Evolutionary conservation across 2,329 filamentous ascomycete genomes (phyloP).

Genomic region (Hymenoscyphus salicellus): DNA sequence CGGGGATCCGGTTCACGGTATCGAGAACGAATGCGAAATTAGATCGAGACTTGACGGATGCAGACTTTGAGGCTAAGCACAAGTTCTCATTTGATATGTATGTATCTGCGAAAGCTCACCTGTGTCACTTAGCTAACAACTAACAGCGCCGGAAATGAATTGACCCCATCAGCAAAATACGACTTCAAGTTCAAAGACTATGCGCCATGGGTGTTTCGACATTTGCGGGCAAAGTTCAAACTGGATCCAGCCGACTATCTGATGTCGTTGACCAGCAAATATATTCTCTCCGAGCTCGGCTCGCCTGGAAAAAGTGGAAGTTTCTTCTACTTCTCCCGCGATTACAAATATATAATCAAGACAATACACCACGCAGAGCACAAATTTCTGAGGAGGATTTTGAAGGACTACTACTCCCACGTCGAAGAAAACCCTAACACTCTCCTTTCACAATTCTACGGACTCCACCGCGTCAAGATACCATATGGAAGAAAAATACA

Average conservation of each 20-base stretch:
- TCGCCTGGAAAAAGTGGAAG: conserved; percentile 97
- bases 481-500: conserved; percentile 97
- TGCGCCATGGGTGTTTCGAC: conserved; percentile 98
- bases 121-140: conserved; percentile 35
- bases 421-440: conserved; percentile 94
- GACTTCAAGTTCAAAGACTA: conserved; percentile 99
- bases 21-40: conserved; percentile 96
- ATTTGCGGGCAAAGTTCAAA: conserved; percentile 80
- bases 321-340: conserved; percentile 98
- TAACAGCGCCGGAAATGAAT: conserved; percentile 82
- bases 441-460: conserved; percentile 94
- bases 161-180: conserved; percentile 97
- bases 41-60: conserved; percentile 82
- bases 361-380: conserved; percentile 96
- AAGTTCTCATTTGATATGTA: conserved; percentile 99
- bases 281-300: conserved; percentile 94
- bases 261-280: conserved; percentile 97
- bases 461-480: conserved; percentile 95
- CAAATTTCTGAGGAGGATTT: conserved; percentile 78
- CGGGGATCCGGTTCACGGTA: conserved; percentile 94
- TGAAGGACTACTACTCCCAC: conserved; percentile 91
- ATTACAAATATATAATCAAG: conserved; percentile 99
- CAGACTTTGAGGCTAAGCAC: conserved; percentile 89
- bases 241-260: conserved; percentile 96
- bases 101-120: conserved; percentile 37